These are phyloP conservation scores for Paraconiothyrium brasiliense DNA, from an alignment of 2,329 filamentous ascomycete species.

Conservation along the genomic window DNA sequence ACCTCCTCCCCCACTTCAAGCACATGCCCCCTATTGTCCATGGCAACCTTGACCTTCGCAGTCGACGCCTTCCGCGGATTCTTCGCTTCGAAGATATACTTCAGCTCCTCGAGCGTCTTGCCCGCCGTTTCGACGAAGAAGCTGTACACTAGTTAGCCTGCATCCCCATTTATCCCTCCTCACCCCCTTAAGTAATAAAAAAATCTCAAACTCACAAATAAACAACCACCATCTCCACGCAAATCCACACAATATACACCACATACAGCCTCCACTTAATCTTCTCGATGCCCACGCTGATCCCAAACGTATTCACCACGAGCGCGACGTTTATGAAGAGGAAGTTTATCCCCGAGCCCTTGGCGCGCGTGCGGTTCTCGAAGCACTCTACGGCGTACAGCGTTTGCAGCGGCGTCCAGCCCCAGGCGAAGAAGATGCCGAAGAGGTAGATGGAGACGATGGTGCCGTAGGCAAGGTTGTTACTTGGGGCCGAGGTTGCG, in stretches of 20 bases:
- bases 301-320: constrained; percentile 47
- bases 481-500: constrained; percentile 31
- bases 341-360: constrained; percentile 47
- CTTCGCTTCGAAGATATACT: constrained; percentile 42
- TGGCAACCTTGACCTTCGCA: constrained; percentile 36
- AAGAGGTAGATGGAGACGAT: constrained; percentile 55
- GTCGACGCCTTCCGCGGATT: constrained; percentile 39
- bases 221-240: constrained; percentile 40
- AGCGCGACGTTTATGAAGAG: constrained; percentile 46
- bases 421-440: constrained; percentile 52
- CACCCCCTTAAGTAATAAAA: no score
- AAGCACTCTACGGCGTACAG: constrained; percentile 52
- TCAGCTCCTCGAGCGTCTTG: constrained; percentile 45
- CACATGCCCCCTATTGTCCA: constrained; percentile 36
- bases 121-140: constrained; percentile 48
- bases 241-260: constrained; percentile 45
- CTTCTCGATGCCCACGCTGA: constrained; percentile 43
- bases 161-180: neutral
- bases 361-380: constrained; percentile 51
- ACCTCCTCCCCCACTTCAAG: constrained; percentile 36
- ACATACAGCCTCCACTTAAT: constrained; percentile 45
- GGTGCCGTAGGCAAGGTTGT: constrained; percentile 48
- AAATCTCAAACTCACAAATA: constrained; percentile 29
- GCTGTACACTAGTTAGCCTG: constrained; percentile 16
- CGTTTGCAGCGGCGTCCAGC: constrained; percentile 53